Evolutionary conservation across 1,139 yeast species (phyloP), one percentile per base, ranked within the genome.

Genomic region (Geotrichum candidum): DNA sequence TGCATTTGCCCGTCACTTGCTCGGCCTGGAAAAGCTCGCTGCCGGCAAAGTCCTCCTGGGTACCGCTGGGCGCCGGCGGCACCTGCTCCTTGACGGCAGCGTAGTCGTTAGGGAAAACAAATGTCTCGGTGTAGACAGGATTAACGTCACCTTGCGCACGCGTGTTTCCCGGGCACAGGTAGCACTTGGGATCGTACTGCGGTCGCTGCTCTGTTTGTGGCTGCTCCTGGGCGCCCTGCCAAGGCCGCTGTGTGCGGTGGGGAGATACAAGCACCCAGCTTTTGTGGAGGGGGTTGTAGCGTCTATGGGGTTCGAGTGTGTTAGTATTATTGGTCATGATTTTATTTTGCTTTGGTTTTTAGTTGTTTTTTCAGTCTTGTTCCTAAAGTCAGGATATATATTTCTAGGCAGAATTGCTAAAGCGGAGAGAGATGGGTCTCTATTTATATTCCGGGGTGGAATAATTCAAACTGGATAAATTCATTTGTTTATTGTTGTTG

Each of bases 181-280:
- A 87, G 73, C 94, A 87, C 65, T 82, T 82, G 35, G 83, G 82
- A 69, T 87, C 94, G 69, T 83, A 86, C 53, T 71, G 76, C 0
- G 88, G 87, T 64, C 82, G 76, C 51, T 73, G 69, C 25, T 76
- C 78, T 60, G 74, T 78, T 61, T 74, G 73, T 31, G 80, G 74
- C 56, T 78, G 79, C 71, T 87, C 92, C 66, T 84, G 80, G 66
- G 86, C 89, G 56, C 92, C 92, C 72, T 85, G 88, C 94, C 92
- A 87, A 27, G 91, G 92, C 67, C 94, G 80, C 72, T 86, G 86
- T 46, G 91, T 84, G 64, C 94, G 78, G 70, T 87, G 94, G 5
- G 94, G 94, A 9, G 91, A 86, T 61, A 88, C 87, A 60, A 87
- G 77, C 38, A 87, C 84, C 82, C 86, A 86, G 29, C 80, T 74